Percentiles rank a stretch among this genome's conserved stretches.
Evolutionary conservation across 768 basidiomycete genomes (phyloP).

Genomic region (Megacollybia marginata): DNA sequence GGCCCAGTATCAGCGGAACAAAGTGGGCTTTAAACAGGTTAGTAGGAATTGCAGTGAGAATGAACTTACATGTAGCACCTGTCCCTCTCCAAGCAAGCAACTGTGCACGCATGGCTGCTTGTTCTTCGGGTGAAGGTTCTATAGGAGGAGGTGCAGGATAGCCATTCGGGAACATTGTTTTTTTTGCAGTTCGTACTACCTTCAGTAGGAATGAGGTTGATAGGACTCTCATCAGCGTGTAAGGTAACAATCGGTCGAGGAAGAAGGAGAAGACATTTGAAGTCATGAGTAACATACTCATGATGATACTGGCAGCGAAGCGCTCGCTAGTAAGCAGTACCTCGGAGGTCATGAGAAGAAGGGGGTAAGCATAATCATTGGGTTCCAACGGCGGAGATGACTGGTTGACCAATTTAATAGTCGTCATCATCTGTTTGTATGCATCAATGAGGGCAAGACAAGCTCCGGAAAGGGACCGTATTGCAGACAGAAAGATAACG

Average conservation of each 20-base stretch:
- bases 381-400: constrained; percentile 9
- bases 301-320: constrained; percentile 36
- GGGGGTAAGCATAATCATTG: constrained; percentile 27
- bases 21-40: constrained; percentile 27
- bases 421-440: constrained; percentile 56
- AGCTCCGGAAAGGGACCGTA: constrained; percentile 64
- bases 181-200: constrained; percentile 49
- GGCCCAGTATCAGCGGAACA: constrained; percentile 47
- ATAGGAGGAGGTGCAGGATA: constrained; percentile 69
- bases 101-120: constrained; percentile 44
- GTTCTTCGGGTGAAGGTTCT: constrained; percentile 76
- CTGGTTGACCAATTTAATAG: constrained; percentile 62
- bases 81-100: constrained; percentile 31
- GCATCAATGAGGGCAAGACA: constrained; percentile 62
- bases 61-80: constrained; percentile 15
- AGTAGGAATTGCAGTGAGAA: neutral
- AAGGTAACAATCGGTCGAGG: constrained; percentile 66
- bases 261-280: constrained; percentile 42
- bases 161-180: constrained; percentile 81
- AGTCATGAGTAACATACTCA: constrained; percentile 40
- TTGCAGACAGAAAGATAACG: constrained; percentile 64
- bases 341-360: constrained; percentile 39
- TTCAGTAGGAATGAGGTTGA: constrained; percentile 45
- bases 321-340: constrained; percentile 42
- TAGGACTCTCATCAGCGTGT: constrained; percentile 51